Percentiles rank a stretch among this genome's conserved stretches.
Conservation (phyloP, 371 early-diverging fungal genomes). For the Smittium mucronatum region DNA sequence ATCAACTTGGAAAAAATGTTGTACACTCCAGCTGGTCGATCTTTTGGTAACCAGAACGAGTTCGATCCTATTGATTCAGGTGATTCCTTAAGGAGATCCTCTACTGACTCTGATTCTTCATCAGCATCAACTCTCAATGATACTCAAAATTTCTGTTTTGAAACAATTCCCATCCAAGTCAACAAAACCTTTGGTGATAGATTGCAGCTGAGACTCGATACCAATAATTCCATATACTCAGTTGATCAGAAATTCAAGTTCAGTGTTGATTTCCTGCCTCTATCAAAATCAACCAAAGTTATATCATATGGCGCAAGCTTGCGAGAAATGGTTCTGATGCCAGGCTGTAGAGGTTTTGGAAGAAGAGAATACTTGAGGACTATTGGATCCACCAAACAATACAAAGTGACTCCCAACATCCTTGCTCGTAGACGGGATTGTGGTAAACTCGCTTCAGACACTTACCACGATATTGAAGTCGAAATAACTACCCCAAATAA, state of each 20-base stretch:
- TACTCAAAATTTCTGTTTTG: too few species aligned
- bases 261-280: background rate
- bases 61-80: too few species aligned
- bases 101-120: background rate
- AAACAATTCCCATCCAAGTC: background rate
- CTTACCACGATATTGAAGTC: background rate
- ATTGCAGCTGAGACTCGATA: background rate
- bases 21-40: too few species aligned
- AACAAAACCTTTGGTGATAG: background rate
- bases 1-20: too few species aligned
- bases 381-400: background rate
- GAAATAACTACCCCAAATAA: background rate
- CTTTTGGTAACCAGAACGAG: too few species aligned
- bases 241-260: background rate
- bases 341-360: background rate
- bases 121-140: background rate
- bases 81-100: too few species aligned
- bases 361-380: background rate
- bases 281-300: background rate
- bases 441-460: background rate
- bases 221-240: background rate
- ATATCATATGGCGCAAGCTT: background rate
- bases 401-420: background rate
- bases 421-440: too few species aligned
- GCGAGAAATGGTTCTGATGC: background rate